Conservation (phyloP, 2,329 filamentous ascomycete genomes). For the Epichloe gansuensis region DNA sequence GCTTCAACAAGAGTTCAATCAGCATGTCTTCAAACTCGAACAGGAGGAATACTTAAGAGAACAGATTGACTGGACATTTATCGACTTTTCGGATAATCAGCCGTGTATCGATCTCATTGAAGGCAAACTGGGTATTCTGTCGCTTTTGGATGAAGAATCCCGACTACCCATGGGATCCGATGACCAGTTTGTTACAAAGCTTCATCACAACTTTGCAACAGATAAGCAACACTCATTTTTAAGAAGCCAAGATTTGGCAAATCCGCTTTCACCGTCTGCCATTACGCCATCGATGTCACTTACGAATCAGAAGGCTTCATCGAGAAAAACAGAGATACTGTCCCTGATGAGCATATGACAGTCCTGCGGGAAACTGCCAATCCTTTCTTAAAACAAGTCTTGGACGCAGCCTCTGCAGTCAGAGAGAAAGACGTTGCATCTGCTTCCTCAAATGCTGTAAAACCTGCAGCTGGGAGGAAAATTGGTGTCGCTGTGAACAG, state of each 20-base stretch:
- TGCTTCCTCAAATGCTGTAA: constrained; percentile 58
- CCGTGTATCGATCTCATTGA: constrained; percentile 98
- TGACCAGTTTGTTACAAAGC: constrained; percentile 90
- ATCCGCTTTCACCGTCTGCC: constrained; percentile 93
- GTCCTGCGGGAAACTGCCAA: constrained; percentile 78
- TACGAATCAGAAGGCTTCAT: constrained; percentile 99
- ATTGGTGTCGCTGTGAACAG: constrained; percentile 86
- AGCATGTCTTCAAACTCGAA: constrained; percentile 97
- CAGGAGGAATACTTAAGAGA: constrained; percentile 96
- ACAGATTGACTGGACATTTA: constrained; percentile 98
- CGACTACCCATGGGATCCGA: constrained; percentile 94
- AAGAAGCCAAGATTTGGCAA: constrained; percentile 98
- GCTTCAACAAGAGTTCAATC: constrained; percentile 97
- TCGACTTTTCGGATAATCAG: constrained; percentile 98
- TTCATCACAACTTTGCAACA: constrained; percentile 82
- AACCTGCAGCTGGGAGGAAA: constrained; percentile 68
- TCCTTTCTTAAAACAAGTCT: constrained; percentile 68
- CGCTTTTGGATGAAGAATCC: constrained; percentile 90
- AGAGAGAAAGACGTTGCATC: constrained; percentile 75
- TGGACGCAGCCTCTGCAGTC: constrained; percentile 75
- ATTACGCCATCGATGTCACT: constrained; percentile 95
- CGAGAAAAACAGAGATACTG: constrained; percentile 97
- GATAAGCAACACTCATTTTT: constrained; percentile 95
- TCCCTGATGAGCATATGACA: constrained; percentile 96
- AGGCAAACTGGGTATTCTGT: constrained; percentile 86